Base-by-base conservation (phyloP, 768 basidiomycete genomes). In the Astraeus odoratus region DNA sequence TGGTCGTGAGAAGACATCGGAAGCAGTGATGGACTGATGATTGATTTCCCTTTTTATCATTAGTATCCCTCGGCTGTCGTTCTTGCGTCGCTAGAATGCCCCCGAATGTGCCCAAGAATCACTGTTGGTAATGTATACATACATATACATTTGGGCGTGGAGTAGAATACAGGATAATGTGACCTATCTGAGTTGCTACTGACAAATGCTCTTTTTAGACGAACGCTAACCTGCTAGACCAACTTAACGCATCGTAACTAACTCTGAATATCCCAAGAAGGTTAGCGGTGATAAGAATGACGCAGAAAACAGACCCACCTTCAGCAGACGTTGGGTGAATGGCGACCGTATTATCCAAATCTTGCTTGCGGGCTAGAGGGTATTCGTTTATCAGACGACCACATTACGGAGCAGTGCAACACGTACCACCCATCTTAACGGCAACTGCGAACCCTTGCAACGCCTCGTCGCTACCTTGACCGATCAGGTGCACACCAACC, bases 401-500 rank as follows among this genome's bases (percentile, higher is more conserved):
- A 7, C 10, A 12, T 8, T n/a, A 30, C 25, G 4, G 36, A 23
- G 35, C 12, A 39, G 29, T 25, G n/a, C 18, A 26, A 41, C 16
- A 65, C 73, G 9, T 55, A 77, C 73, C 76, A 18, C 87, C 87
- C 95, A 98, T 95, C 73, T 97, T 98, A 55, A 99, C 73, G 10
- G 96, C 96, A n/a, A 98, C 91, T 2, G 71, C 89, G 65, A 96
- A 97, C 51, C 95, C 95, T 74, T 99, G 96, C 68, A 94, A 67
- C 54, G 86, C 78, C 67, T 99, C 96, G 60, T 99, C 96, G 57
- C 85, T 87, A 34, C 96, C 96, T 50, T 74, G 58, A 6, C 96
- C 96, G 46, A 98, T 80, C 52, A 97, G 80, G 67, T 98, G 96
- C 36, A 97, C 69, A 9, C 96, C 96, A n/a, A 98, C 91, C 31